A percentile compares a stretch with the other conserved stretches of the same genome.
Evolutionary conservation across 1,284 basidiomycete genomes (phyloP).

Genomic region (Trichosporon inkin): DNA sequence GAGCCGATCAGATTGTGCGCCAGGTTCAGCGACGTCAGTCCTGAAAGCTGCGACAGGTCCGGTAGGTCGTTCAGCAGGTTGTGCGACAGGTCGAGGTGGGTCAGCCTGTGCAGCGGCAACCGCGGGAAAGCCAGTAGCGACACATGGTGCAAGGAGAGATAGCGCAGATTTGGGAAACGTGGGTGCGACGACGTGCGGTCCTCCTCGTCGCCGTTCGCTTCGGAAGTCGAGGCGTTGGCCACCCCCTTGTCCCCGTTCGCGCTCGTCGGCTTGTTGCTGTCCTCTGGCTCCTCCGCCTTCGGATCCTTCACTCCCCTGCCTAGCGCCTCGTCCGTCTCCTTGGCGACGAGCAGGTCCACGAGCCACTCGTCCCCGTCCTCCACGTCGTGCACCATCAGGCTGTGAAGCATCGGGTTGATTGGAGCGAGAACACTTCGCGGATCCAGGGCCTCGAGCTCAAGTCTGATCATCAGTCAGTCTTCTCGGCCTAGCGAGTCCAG

Average conservation of each 20-base stretch:
- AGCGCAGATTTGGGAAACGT: conserved; percentile 46
- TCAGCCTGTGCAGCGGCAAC: conserved; percentile 76
- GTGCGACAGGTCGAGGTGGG: conserved; percentile 83
- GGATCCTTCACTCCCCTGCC: neutral
- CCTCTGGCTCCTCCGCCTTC: neutral
- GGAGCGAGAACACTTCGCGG: conserved; percentile 45
- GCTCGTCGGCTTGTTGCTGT: neutral
- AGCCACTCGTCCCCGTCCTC: conserved; percentile 50
- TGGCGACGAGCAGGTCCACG: conserved; percentile 33
- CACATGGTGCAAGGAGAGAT: conserved; percentile 39
- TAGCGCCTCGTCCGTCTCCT: neutral
- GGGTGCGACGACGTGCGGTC: conserved; percentile 11
- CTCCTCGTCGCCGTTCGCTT: neutral
- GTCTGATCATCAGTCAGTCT: conserved; percentile 25
- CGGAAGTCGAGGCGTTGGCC: neutral
- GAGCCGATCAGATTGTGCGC: conserved; percentile 95
- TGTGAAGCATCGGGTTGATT: conserved; percentile 34
- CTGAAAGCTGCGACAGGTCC: conserved; percentile 63
- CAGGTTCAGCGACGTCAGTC: conserved; percentile 80
- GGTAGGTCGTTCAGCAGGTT: conserved; percentile 68
- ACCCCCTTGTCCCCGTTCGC: neutral
- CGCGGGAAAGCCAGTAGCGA: conserved; percentile 40
- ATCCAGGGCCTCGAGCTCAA: conserved; percentile 49
- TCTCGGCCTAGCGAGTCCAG: neutral
- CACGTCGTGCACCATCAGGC: conserved; percentile 45